Evolutionary conservation across 1,284 basidiomycete genomes (phyloP), one percentile per base, ranked within the genome.

Genomic region (Tranzscheliella williamsii): DNA sequence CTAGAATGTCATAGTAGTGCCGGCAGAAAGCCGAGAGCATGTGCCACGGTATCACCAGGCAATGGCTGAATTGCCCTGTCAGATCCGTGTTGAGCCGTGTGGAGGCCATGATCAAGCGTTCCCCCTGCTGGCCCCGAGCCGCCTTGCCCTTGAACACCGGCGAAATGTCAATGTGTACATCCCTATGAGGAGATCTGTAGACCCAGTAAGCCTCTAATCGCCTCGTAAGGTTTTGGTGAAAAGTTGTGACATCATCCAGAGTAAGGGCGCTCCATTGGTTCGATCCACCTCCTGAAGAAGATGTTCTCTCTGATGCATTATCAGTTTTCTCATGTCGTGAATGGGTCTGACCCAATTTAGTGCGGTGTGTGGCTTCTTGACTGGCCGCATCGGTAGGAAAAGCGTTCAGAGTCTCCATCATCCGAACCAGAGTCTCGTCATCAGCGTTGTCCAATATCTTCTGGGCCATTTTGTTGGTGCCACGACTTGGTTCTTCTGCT

Each of bases 131-230:
- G 12, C 48, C 49, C 31, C 46, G 33, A 4, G 52, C 48, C 9
- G 51, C 33, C 4, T 40, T 16, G 26, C 54, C 63, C 8, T 53
- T 51, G 29, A 67, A 47, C 37, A 67, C 41, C 20, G 67, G 62
- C 2, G 57, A 34, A 13, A 73, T 33, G 21, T 73, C 69, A 36
- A 73, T 53, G 20, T 44, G 41, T 8, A 73, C 64, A 13, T 65
- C 50, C 12, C 49, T 43, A 24, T 55, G 38, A 1, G 58, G 50
- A 4, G 51, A 63, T 26, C 69, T 48, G 30, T 70, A 72, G 27
- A 65, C 62, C 70, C 70, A 73, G 22, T 72, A 72, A 26, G 54
- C 66, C 20, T 53, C 32, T 21, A 73, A 50, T 9, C 70, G 51
- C 5, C 42, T 26, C 5, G 55, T 38, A 21, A 73, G 53, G 24